Evolutionary conservation across 805 yeast species (phyloP), one percentile per base, ranked within the genome.

Genomic region (Wickerhamomyces queroliae): DNA sequence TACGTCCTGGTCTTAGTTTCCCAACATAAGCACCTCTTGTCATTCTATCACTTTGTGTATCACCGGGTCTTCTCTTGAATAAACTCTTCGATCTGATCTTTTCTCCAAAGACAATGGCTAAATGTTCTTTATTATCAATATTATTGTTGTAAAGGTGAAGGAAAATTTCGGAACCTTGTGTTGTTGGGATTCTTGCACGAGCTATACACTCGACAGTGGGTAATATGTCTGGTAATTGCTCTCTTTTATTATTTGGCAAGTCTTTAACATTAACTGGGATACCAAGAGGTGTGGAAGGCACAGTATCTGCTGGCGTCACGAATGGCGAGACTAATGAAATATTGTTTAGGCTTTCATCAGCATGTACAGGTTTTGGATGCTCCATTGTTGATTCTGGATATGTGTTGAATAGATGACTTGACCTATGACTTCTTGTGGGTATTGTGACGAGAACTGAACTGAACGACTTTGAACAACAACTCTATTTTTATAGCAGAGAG

Each of bases 11-110:
- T 49, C 77, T 80, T 38, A 93, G 66, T 53, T 78, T 80, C 6
- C 99, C 99, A 24, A 86, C 78, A 51, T 93, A 93, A 0, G 99
- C 99, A 21, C 99, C 99, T 49, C 99, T 74, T n/a, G 95, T 89
- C 97, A 93, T 93, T 49, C 99, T 64, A 58, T 88, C 97, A 51
- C 78, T 82, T 61, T 89, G 97, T 0, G 95, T 70, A 47, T 93
- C 99, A 33, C 77, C 76, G 0, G 65, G 65, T 38, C 86, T 66
- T 37, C 64, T 64, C 33, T 65, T 72, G 63, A 78, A 93, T 37
- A 93, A 66, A 3, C 88, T 68, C 54, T 74, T 71, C 2, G 96
- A 87, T 48, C 96, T 72, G 38, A 93, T 82, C 49, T 84, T 83
- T 54, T 88, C 95, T 9, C 98, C 97, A 64, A 93, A 91, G 5